Evolutionary conservation across 2,329 filamentous ascomycete species (phyloP), one percentile per base, ranked within the genome.

Genomic region (Triangularia verruculosa): DNA sequence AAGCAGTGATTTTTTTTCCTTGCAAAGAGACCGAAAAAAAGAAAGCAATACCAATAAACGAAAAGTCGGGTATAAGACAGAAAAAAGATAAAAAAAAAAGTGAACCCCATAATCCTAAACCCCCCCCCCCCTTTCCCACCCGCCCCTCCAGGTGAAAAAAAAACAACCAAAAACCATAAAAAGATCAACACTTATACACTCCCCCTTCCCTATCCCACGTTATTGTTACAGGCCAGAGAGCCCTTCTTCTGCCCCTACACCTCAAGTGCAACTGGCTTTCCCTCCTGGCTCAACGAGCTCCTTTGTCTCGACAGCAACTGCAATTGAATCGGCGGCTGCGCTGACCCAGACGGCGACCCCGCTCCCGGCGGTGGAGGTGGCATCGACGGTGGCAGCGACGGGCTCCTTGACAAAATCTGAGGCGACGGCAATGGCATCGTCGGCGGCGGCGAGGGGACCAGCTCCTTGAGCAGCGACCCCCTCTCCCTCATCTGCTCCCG

Each of bases 371-470:
- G 70, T 69, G 47, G 77, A 76, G 32, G 73, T 69, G 51, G 76
- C 66, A 6, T 70, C 69, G 52, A 77, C 76, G 51, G 73, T 67
- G 24, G 58, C 30, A 47, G n/a, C n/a, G 39, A 47, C 5, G 39
- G 39, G n/a, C 39, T 47, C 55, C 66, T 69, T 8, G 69, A 51
- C 25, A 72, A 54, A 17, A 72, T 63, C 66, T 72, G 71, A 6
- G 72, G 64, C 60, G 71, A 69, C 17, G 72, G 72, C 8, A 73
- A 68, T 15, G 72, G 69, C 55, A 72, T 15, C 25, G 53, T 24
- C 7, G 72, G 62, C 27, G 74, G 70, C 76, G 47, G 70, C 69
- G 58, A 76, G 65, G 11, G 70, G 69, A 43, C 77, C 77, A 34
- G 73, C 67, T 25, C 30, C 61, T 61, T 64, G 52, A 43, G 32